Conservation (phyloP, 495 filamentous ascomycete species). For the Daldinia grandis region DNA sequence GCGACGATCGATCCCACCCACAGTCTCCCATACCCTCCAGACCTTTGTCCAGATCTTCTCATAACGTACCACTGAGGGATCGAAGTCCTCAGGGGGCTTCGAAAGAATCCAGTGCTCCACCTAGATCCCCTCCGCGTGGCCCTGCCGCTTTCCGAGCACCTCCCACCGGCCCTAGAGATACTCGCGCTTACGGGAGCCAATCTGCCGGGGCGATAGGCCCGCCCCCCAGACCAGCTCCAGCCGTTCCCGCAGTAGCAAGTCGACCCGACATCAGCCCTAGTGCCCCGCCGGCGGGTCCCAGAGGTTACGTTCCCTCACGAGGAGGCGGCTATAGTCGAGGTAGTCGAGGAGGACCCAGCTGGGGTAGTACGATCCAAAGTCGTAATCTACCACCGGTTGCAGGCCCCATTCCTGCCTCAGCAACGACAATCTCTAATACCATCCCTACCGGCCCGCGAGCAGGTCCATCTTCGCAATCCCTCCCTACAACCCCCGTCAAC, state of each 20-base stretch:
- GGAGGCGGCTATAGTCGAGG: slow-evolving; percentile 50
- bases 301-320: slow-evolving; percentile 53
- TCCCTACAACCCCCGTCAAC: slow-evolving; percentile 39
- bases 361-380: slow-evolving; percentile 47
- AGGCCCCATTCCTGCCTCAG: slow-evolving; percentile 46
- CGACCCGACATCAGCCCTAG: slow-evolving; percentile 51
- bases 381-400: slow-evolving; percentile 46
- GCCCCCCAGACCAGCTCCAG: slow-evolving; percentile 44
- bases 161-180: slow-evolving; percentile 56
- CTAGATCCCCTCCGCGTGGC: slow-evolving; percentile 56
- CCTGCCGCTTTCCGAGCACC: slow-evolving; percentile 58
- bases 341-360: slow-evolving; percentile 50
- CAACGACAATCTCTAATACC: slow-evolving; percentile 41
- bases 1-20: slow-evolving; percentile 54
- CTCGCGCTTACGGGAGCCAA: slow-evolving; percentile 49
- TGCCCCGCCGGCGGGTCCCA: slow-evolving; percentile 56
- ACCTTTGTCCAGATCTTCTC: slow-evolving; percentile 44
- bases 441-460: slow-evolving; percentile 59
- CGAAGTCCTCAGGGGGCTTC: slow-evolving; percentile 39
- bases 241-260: slow-evolving; percentile 41
- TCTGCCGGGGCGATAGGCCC: slow-evolving; percentile 43
- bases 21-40: slow-evolving; percentile 49
- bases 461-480: slow-evolving; percentile 35
- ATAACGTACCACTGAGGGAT: slow-evolving; percentile 37
- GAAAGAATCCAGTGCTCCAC: slow-evolving; percentile 41